Evolutionary conservation across 2,329 filamentous ascomycete genomes (phyloP).

Genomic region (Anthostomella pinea): DNA sequence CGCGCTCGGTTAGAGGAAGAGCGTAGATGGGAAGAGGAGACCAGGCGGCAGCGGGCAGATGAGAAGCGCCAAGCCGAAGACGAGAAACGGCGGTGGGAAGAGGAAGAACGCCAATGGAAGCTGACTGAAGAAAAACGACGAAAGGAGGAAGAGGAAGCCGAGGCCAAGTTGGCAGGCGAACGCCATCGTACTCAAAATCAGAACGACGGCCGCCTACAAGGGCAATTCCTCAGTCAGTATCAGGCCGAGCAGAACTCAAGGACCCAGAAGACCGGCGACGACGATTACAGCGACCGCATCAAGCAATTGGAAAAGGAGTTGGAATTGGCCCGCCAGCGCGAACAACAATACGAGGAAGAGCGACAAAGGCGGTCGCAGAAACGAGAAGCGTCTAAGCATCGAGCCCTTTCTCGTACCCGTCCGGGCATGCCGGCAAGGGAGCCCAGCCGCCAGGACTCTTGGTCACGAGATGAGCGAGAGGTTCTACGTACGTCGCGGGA

Average conservation of each 20-base stretch:
- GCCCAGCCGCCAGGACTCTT: slow-evolving; percentile 60
- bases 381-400: slow-evolving; percentile 30
- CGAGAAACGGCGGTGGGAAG: slow-evolving; percentile 72
- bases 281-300: slow-evolving; percentile 64
- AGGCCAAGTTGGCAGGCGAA: slow-evolving; percentile 65
- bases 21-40: slow-evolving; percentile 64
- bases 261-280: slow-evolving; percentile 36
- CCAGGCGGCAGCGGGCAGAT: slow-evolving; percentile 55
- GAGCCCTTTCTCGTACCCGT: slow-evolving; percentile 42
- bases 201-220: slow-evolving; percentile 68
- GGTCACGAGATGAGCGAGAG: slow-evolving; percentile 61
- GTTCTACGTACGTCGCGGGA: slow-evolving; percentile 56
- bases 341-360: slow-evolving; percentile 60
- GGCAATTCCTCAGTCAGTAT: slow-evolving; percentile 85
- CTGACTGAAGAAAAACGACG: slow-evolving; percentile 69
- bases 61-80: slow-evolving; percentile 62
- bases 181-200: slow-evolving; percentile 57
- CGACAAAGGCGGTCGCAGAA: slow-evolving; percentile 47
- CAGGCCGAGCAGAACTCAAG: slow-evolving; percentile 62
- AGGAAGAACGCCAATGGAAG: slow-evolving; percentile 74
- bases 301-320: slow-evolving; percentile 75
- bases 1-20: slow-evolving; percentile 61
- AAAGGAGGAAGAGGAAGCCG: slow-evolving; percentile 70
- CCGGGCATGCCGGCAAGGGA: slow-evolving; percentile 35
- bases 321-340: slow-evolving; percentile 59